A percentile compares a stretch with the other conserved stretches of the same genome.
Conservation (phyloP, 148 eudicot species). For the Chenopodium suecicum region DNA sequence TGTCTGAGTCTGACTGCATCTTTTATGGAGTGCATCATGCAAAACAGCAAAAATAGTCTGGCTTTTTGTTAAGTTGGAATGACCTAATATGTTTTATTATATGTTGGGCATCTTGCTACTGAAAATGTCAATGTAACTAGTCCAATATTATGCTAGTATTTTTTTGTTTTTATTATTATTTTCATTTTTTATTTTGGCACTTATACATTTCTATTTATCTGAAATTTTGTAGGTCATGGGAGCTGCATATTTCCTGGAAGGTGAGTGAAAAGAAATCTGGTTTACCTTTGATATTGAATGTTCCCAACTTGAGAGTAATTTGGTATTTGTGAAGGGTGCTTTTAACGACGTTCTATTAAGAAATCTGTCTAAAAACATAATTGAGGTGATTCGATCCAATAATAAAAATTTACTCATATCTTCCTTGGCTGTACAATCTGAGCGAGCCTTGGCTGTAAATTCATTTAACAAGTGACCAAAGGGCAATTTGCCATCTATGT, state of each 20-base stretch:
- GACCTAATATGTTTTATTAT: conserved; percentile 11
- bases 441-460: too few relatives aligned
- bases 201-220: conserved; percentile 4
- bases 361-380: too few relatives aligned
- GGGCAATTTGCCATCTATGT: too few relatives aligned
- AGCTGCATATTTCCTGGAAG: conserved; percentile 93
- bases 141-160: neutral
- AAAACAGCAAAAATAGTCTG: conserved; percentile 13
- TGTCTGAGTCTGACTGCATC: conserved; percentile 9
- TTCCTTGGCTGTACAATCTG: neutral
- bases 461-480: too few relatives aligned
- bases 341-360: neutral
- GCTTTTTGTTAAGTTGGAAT: conserved; percentile 9
- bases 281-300: neutral
- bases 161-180: too few relatives aligned
- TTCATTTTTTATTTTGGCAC: conserved; percentile 1
- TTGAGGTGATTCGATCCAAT: neutral
- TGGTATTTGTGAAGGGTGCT: neutral
- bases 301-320: neutral
- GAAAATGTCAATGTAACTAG: conserved; percentile 11
- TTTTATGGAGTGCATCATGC: conserved; percentile 16
- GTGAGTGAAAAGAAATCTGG: conserved; percentile 38
- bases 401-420: too few relatives aligned
- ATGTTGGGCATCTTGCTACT: conserved; percentile 18
- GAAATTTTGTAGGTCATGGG: conserved; percentile 81